A percentile compares a stretch with the other conserved stretches of the same genome.
Evolutionary conservation across 805 yeast genomes (phyloP).

Genomic region (Metschnikowia arizonensis): DNA sequence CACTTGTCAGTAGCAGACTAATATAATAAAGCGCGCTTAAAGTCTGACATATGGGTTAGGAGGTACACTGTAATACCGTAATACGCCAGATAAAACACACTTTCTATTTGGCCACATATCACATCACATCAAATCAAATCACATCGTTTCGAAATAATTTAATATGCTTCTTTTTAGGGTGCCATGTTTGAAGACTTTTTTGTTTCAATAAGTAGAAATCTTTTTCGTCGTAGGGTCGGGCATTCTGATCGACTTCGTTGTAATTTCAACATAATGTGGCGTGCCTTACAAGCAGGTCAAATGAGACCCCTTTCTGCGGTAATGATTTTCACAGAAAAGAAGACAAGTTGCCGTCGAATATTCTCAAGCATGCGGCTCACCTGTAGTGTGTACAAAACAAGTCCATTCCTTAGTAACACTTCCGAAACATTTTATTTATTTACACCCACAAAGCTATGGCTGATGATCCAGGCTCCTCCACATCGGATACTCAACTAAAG

Average conservation of each 20-base stretch:
- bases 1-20: too few relatives aligned
- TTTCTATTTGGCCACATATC: too few relatives aligned
- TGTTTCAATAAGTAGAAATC: too few relatives aligned
- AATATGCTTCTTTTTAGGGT: too few relatives aligned
- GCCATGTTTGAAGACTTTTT: too few relatives aligned
- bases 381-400: constrained; percentile 1
- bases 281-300: background rate
- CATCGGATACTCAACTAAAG: background rate
- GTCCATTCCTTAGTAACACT: background rate
- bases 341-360: background rate
- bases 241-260: background rate
- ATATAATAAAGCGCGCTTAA: too few relatives aligned
- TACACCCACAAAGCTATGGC: constrained; percentile 4
- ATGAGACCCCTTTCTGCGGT: background rate
- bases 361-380: constrained; percentile 3
- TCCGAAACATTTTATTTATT: background rate
- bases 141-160: too few relatives aligned
- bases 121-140: too few relatives aligned
- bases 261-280: background rate
- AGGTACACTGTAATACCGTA: too few relatives aligned
- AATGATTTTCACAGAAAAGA: constrained; percentile 1
- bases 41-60: too few relatives aligned
- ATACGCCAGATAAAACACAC: too few relatives aligned
- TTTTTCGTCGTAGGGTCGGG: background rate
- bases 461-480: constrained; percentile 6